Conservation (phyloP, 225 moss, liverwort and hornwort species). For the Asterella californica region DNA sequence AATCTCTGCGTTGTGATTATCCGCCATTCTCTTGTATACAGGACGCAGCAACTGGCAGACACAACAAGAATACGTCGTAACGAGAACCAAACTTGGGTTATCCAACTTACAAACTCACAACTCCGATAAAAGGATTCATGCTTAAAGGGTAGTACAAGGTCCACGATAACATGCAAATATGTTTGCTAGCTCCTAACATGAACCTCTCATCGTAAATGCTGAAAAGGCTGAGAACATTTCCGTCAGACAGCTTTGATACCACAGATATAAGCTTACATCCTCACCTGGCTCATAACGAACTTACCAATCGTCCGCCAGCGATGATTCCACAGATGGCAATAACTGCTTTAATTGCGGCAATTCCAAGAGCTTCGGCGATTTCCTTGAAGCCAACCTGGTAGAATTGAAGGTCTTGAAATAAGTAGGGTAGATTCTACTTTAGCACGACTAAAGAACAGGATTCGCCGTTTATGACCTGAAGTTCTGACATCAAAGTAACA, state of each 20-base stretch:
- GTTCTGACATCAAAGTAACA: too few relatives aligned
- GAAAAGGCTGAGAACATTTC: not conserved
- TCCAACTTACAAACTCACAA: not conserved
- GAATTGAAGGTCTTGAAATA: too few relatives aligned
- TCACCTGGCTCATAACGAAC: not conserved
- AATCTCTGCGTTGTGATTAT: slow-evolving; percentile 88
- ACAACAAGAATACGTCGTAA: not conserved
- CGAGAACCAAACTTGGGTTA: not conserved
- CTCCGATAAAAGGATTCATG: not conserved
- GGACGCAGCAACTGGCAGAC: slow-evolving; percentile 73
- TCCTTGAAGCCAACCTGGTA: slow-evolving; percentile 81
- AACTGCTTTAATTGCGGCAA: slow-evolving; percentile 75
- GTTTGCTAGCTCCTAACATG: not conserved
- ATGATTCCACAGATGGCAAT: slow-evolving; percentile 84
- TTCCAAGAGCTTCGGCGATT: slow-evolving; percentile 73
- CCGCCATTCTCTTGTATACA: slow-evolving; percentile 91
- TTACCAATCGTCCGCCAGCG: slow-evolving; percentile 88
- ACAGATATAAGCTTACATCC: not conserved
- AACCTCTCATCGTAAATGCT: not conserved
- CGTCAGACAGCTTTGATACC: not conserved
- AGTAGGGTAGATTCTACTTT: too few relatives aligned
- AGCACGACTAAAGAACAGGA: too few relatives aligned
- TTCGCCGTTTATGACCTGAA: too few relatives aligned
- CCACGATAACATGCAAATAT: not conserved
- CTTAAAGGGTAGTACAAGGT: not conserved